phyloP scores from a whole-genome alignment of 345 rosid genomes.

The Heritiera fomes region DNA sequence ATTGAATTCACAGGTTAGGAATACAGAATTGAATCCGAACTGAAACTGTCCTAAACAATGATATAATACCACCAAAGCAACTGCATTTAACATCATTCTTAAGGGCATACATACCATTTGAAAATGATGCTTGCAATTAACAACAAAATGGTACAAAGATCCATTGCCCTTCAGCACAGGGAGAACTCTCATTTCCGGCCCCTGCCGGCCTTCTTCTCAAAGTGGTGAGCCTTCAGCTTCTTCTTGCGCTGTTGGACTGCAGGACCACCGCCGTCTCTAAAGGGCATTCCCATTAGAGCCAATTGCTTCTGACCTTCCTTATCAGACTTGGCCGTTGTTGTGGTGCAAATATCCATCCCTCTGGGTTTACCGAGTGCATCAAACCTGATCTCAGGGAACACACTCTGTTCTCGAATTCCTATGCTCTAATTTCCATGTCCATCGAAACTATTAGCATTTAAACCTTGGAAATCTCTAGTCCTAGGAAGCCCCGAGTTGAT shows the following conservation, averaged over 20 bases:
- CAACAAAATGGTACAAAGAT: neutral
- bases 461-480: slow-evolving; percentile 91
- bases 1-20: neutral
- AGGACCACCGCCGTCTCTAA: slow-evolving; percentile 57
- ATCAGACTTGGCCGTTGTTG: slow-evolving; percentile 78
- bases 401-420: slow-evolving; percentile 79
- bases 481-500: slow-evolving; percentile 92
- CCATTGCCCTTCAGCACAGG: neutral
- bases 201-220: slow-evolving; percentile 50
- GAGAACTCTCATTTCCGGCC: slow-evolving; percentile 41
- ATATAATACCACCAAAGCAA: neutral
- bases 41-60: neutral
- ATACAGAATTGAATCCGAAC: neutral
- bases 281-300: slow-evolving; percentile 97
- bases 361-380: slow-evolving; percentile 70
- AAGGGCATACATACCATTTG: neutral
- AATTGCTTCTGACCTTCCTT: slow-evolving; percentile 76
- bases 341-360: slow-evolving; percentile 95
- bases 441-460: slow-evolving; percentile 81
- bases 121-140: neutral
- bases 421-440: slow-evolving; percentile 91
- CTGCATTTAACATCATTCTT: neutral
- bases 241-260: slow-evolving; percentile 49
- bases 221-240: slow-evolving; percentile 81
- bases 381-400: slow-evolving; percentile 79